Base-by-base conservation (phyloP, 2,329 filamentous ascomycete genomes). In the Colletotrichum chlorophyti region DNA sequence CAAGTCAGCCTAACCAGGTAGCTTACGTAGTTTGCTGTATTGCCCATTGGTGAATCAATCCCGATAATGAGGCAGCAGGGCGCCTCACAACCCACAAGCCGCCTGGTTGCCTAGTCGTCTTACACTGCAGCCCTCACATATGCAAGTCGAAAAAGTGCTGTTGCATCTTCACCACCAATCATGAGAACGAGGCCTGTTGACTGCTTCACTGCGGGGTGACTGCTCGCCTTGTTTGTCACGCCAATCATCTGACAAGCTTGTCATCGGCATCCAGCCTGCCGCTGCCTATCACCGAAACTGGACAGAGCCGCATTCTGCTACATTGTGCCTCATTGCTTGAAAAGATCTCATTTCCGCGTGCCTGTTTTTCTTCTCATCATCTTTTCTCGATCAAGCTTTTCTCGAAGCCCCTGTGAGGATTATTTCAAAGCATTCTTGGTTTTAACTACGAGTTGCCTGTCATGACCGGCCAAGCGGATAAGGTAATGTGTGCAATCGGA, bases 391-490 rank as follows among this genome's bases (percentile, higher is more conserved):
- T n/a, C n/a, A n/a, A n/a, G n/a, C n/a, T n/a, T n/a, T n/a, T n/a
- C n/a, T n/a, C n/a, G n/a, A n/a, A n/a, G n/a, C n/a, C n/a, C n/a
- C n/a, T n/a, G n/a, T n/a, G n/a, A n/a, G n/a, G n/a, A n/a, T n/a
- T n/a, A n/a, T n/a, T n/a, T n/a, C n/a, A n/a, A n/a, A n/a, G n/a
- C 27, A 9, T 19, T n/a, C 23, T 49, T 21, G n/a, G n/a, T n/a
- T n/a, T n/a, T n/a, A n/a, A n/a, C n/a, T n/a, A n/a, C 17, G 19
- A 3, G 11, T 15, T 29, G 21, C 40, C n/a, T 35, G 47, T 15
- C 5, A 60, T 60, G 58, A 35, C 40, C 10, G 47, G 40, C 12
- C 19, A 31, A 40, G 48, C 29, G n/a, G 46, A 60, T n/a, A 60
- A 42, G 27, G 58, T 60, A 21, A 21, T n/a, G 9, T 26, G 5